Conservation (phyloP, 73 alveolate species). For the Breviolum minutum region DNA sequence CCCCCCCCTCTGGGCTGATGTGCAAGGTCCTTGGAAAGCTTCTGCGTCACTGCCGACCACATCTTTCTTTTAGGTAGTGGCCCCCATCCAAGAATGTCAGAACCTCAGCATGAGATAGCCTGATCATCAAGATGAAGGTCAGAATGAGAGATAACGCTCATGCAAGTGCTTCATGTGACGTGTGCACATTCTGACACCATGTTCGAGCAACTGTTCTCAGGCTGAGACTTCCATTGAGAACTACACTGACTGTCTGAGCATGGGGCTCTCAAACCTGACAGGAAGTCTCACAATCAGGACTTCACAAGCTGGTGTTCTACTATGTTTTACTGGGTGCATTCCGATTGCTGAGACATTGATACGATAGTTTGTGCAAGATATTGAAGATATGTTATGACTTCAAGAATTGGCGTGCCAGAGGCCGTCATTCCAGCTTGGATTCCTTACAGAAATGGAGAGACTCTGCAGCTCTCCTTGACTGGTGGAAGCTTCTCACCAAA, state of each 20-base stretch:
- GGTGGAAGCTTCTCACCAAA: constrained; percentile 27
- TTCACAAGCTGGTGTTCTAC: background rate
- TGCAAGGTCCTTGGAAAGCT: constrained; percentile 65
- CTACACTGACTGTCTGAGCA: constrained; percentile 45
- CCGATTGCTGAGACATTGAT: too few species aligned
- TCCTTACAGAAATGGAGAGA: too few species aligned
- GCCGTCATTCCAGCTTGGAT: background rate
- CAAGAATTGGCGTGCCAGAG: background rate
- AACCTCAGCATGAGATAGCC: background rate
- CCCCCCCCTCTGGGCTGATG: background rate
- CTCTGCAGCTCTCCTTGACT: background rate
- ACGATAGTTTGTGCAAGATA: background rate
- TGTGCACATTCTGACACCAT: too few species aligned
- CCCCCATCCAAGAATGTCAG: constrained; percentile 20
- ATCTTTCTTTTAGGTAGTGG: constrained; percentile 64
- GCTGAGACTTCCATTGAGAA: constrained; percentile 65
- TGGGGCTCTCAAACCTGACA: too few species aligned
- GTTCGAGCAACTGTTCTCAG: background rate
- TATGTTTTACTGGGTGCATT: background rate
- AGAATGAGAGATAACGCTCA: too few species aligned
- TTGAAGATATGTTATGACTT: background rate
- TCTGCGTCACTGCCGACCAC: constrained; percentile 39
- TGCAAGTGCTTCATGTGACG: background rate
- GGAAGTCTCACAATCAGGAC: too few species aligned
- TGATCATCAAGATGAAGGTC: background rate